phyloP scores from a whole-genome alignment of 352 stramenopile species.

The Phytophthora chlamydospora region DNA sequence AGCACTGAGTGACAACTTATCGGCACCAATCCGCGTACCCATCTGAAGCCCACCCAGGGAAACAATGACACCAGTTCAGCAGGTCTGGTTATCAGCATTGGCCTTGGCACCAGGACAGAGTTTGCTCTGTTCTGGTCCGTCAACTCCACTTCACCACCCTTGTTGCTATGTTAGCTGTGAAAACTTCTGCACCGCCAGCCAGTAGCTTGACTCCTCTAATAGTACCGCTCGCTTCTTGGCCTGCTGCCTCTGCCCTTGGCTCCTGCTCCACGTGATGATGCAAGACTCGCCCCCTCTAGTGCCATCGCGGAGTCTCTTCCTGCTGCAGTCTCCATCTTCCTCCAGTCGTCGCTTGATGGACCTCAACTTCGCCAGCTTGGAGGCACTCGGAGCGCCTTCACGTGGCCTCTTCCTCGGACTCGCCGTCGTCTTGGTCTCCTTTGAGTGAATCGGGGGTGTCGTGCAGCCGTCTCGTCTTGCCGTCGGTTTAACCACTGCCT shows the following conservation, averaged over 20 bases:
- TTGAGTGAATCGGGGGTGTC: background rate
- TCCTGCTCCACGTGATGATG: constrained; percentile 1
- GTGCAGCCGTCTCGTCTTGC: background rate
- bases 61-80: too few relatives aligned
- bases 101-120: too few relatives aligned
- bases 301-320: background rate
- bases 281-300: constrained; percentile 5
- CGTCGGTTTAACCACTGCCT: background rate
- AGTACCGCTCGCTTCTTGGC: background rate
- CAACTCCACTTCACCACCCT: background rate
- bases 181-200: constrained; percentile 25
- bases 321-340: background rate
- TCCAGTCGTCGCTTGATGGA: constrained; percentile 12
- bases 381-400: background rate
- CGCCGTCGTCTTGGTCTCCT: background rate
- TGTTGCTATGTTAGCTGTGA: constrained; percentile 10
- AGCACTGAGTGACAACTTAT: too few relatives aligned
- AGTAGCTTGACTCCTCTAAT: constrained; percentile 23
- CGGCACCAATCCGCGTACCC: too few relatives aligned
- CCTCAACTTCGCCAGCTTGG: constrained; percentile 1
- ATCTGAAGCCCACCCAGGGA: too few relatives aligned
- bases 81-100: too few relatives aligned
- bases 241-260: background rate
- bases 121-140: background rate
- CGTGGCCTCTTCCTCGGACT: background rate